Percentiles rank a stretch among this genome's conserved stretches.
These are phyloP conservation scores for Stephania yunnanensis DNA, from an alignment of 164 flowering plant genomes.

Conservation along the genomic window DNA sequence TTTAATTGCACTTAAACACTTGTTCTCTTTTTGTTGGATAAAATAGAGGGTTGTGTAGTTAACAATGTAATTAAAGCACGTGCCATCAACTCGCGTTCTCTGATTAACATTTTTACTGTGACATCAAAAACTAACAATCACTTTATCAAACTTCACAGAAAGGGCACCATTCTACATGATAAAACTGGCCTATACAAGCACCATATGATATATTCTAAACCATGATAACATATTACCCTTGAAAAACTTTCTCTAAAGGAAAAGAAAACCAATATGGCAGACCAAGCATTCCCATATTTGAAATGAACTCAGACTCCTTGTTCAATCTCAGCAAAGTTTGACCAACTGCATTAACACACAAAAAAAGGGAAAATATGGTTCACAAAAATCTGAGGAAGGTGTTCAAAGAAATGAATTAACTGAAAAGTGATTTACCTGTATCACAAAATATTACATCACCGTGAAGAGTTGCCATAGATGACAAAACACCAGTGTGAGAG, in stretches of 20 bases:
- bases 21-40: no score
- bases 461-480: slow-evolving; percentile 46
- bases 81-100: slow-evolving; percentile 31
- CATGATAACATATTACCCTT: slow-evolving; percentile 37
- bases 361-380: slow-evolving; percentile 8
- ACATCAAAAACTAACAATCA: slow-evolving; percentile 10
- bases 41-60: no score
- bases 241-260: slow-evolving; percentile 54
- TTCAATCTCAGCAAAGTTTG: slow-evolving; percentile 48
- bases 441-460: slow-evolving; percentile 53
- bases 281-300: slow-evolving; percentile 74
- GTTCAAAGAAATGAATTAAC: slow-evolving; percentile 3
- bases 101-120: slow-evolving; percentile 32
- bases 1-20: no score
- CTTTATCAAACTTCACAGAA: background rate
- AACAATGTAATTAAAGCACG: no score
- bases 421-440: slow-evolving; percentile 40
- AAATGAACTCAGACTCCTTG: slow-evolving; percentile 36
- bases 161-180: background rate
- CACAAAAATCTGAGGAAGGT: background rate
- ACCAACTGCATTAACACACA: slow-evolving; percentile 43
- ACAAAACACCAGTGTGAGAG: slow-evolving; percentile 43
- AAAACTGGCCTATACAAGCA: background rate
- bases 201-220: background rate
- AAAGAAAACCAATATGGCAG: slow-evolving; percentile 73